These are phyloP conservation scores for Lasiosphaeria ovina DNA, from an alignment of 495 filamentous ascomycete genomes.

Conservation along the genomic window DNA sequence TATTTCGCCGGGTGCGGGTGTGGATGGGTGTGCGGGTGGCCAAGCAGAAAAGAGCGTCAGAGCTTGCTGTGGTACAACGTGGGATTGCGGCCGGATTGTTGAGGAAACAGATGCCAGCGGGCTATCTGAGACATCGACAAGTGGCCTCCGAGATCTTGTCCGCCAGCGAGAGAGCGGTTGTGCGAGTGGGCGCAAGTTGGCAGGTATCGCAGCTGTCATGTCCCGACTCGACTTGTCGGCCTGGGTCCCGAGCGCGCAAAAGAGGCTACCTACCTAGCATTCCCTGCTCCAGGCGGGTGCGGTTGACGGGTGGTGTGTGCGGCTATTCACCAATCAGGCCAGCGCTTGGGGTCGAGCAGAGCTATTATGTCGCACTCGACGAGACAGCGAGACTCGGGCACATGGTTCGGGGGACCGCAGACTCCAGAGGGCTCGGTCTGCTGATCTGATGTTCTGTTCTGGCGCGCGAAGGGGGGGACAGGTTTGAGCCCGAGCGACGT, in stretches of 20 bases:
- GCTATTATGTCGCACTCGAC: conserved; percentile 10
- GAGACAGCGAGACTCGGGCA: conserved; percentile 15
- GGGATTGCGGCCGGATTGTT: conserved; percentile 24
- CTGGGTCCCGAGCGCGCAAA: no score
- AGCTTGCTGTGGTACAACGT: conserved; percentile 13
- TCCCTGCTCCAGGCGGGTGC: background rate
- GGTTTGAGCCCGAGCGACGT: background rate
- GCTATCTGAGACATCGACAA: conserved; percentile 33
- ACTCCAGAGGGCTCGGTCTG: conserved; percentile 1
- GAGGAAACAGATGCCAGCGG: conserved; percentile 24
- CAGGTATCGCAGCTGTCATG: conserved; percentile 11
- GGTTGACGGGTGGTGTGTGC: conserved; percentile 10
- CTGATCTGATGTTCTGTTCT: background rate
- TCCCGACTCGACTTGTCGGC: background rate
- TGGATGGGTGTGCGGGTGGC: background rate
- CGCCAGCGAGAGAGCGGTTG: conserved; percentile 18
- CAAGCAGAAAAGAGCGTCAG: background rate
- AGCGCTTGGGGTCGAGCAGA: conserved; percentile 2
- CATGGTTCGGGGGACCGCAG: conserved; percentile 15
- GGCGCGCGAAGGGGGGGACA: background rate
- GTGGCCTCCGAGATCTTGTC: conserved; percentile 24
- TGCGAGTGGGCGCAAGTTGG: conserved; percentile 19
- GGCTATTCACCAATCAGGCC: conserved; percentile 26
- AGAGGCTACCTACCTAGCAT: no score
- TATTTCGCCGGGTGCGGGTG: background rate